These are phyloP conservation scores for Boletus patriciae DNA, from an alignment of 768 basidiomycete species.

Conservation along the genomic window DNA sequence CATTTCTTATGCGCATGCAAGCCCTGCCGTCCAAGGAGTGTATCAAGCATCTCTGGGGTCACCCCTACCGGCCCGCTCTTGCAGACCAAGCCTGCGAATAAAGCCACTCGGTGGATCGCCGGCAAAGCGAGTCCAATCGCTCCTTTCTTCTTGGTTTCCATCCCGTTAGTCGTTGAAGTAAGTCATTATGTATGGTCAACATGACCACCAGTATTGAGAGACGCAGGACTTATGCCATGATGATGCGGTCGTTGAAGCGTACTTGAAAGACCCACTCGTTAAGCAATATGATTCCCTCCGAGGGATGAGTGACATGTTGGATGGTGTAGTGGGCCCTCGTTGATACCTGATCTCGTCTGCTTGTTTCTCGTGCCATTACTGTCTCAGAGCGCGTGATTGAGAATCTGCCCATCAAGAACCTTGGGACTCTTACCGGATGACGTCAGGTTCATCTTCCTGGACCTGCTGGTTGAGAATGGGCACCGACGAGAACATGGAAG, in stretches of 20 bases:
- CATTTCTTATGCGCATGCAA: too few species aligned
- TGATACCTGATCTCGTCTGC: slow-evolving; percentile 66
- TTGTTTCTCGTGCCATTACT: slow-evolving; percentile 91
- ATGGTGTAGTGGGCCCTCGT: slow-evolving; percentile 40
- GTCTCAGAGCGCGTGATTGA: slow-evolving; percentile 2
- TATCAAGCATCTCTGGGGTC: slow-evolving; percentile 54
- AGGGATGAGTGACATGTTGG: slow-evolving; percentile 62
- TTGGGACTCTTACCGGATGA: slow-evolving; percentile 64
- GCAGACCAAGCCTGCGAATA: slow-evolving; percentile 59
- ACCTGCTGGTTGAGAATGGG: slow-evolving; percentile 69
- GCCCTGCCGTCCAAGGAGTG: neutral
- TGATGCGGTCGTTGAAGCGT: slow-evolving; percentile 46
- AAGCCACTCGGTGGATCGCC: slow-evolving; percentile 52
- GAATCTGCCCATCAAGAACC: neutral
- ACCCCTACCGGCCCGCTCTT: slow-evolving; percentile 66
- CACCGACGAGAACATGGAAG: slow-evolving; percentile 66
- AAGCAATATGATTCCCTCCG: slow-evolving; percentile 55
- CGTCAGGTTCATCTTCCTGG: slow-evolving; percentile 81
- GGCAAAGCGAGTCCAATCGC: slow-evolving; percentile 45
- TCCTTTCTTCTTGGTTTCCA: slow-evolving; percentile 56
- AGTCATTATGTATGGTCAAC: slow-evolving; percentile 9
- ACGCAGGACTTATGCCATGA: slow-evolving; percentile 62
- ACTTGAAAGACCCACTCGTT: slow-evolving; percentile 59
- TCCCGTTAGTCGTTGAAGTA: slow-evolving; percentile 52
- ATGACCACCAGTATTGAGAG: neutral